Percentiles rank a stretch among this genome's conserved stretches.
phyloP scores from a whole-genome alignment of 495 filamentous ascomycete genomes.

The Antarctomyces pellizariae region DNA sequence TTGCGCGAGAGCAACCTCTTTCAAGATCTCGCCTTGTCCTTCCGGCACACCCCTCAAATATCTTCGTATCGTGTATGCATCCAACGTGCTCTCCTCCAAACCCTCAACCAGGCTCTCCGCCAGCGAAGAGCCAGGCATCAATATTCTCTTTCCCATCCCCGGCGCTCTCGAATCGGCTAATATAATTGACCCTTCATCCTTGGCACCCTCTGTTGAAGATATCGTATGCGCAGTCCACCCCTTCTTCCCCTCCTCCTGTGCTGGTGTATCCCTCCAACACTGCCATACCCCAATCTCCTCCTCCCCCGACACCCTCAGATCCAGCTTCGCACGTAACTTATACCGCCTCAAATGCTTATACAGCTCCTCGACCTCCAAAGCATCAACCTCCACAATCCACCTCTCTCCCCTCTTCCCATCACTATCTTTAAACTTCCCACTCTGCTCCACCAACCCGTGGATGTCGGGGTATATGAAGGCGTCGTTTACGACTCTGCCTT shows the following conservation, averaged over 20 bases:
- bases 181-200: slow-evolving; percentile 15
- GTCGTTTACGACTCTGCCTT: slow-evolving; percentile 66
- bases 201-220: slow-evolving; percentile 1
- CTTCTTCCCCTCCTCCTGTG: slow-evolving; percentile 3
- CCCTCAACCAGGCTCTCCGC: slow-evolving; percentile 8
- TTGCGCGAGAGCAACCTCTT: slow-evolving; percentile 45
- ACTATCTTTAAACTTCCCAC: slow-evolving; percentile 1
- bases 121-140: slow-evolving; percentile 19
- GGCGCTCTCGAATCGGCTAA: slow-evolving; percentile 42
- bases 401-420: slow-evolving; percentile 8
- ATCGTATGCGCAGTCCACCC: slow-evolving; percentile 24
- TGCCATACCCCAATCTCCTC: slow-evolving; percentile 42
- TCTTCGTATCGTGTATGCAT: slow-evolving; percentile 40
- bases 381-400: slow-evolving; percentile 71
- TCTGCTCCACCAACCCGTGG: no score
- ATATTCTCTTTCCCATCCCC: slow-evolving; percentile 36
- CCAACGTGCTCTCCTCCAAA: slow-evolving; percentile 12
- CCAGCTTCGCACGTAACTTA: slow-evolving; percentile 60
- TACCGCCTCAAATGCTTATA: slow-evolving; percentile 53
- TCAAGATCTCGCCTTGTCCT: slow-evolving; percentile 52
- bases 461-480: slow-evolving; percentile 58
- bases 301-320: slow-evolving; percentile 34
- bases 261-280: slow-evolving; percentile 26
- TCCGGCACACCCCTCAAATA: slow-evolving; percentile 64
- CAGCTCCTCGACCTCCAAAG: slow-evolving; percentile 31